Percentiles rank a stretch among this genome's conserved stretches.
These are phyloP conservation scores for Ustilago vetiveriae DNA, from an alignment of 1,284 basidiomycete species.

Conservation along the genomic window DNA sequence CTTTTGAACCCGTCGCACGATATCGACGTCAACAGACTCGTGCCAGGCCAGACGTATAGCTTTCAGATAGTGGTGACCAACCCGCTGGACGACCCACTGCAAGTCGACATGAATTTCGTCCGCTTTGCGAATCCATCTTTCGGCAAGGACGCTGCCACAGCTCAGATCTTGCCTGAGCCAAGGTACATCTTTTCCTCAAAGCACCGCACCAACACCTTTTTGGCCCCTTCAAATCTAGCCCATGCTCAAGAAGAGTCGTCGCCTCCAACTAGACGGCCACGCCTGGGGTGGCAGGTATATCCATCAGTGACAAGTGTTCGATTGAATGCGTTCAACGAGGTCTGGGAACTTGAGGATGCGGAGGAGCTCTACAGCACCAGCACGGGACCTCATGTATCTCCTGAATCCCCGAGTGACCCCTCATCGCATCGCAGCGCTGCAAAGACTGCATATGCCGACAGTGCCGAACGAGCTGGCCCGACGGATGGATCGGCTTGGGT, in stretches of 20 bases:
- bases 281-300: conserved; percentile 32
- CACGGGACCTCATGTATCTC: background rate
- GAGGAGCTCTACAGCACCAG: conserved; percentile 37
- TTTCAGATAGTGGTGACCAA: conserved; percentile 54
- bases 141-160: background rate
- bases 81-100: conserved; percentile 59
- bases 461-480: background rate
- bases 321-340: conserved; percentile 54
- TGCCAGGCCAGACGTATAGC: conserved; percentile 47
- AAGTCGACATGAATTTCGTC: conserved; percentile 42
- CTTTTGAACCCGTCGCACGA: conserved; percentile 13
- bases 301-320: conserved; percentile 39
- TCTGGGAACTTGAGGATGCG: conserved; percentile 56
- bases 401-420: background rate
- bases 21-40: conserved; percentile 33
- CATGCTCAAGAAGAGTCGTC: background rate
- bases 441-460: conserved; percentile 12
- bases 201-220: background rate
- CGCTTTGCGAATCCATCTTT: conserved; percentile 18
- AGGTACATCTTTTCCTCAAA: conserved; percentile 27
- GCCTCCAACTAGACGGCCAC: background rate
- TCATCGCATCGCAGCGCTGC: conserved; percentile 9
- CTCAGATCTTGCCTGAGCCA: conserved; percentile 21
- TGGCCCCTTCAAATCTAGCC: background rate
- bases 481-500: conserved; percentile 15